These are phyloP conservation scores for Camelina hispida DNA, from an alignment of 345 rosid species.

Conservation along the genomic window DNA sequence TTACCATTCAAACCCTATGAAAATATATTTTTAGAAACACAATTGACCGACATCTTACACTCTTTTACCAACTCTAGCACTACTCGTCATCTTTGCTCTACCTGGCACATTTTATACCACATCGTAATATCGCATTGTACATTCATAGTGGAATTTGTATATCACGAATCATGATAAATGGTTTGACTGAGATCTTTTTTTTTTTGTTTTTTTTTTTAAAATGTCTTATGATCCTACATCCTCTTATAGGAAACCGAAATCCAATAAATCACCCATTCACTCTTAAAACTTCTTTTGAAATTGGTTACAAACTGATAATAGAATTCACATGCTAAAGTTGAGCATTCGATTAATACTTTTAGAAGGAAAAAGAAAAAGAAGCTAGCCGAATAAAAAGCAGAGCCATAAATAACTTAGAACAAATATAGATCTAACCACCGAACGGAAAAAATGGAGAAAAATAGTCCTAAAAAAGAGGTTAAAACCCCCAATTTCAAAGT, in stretches of 20 bases:
- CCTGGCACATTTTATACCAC: not conserved
- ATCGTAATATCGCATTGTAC: not conserved
- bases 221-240: not conserved
- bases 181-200: not conserved
- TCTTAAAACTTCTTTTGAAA: constrained; percentile 5
- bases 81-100: constrained; percentile 1
- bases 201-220: too few relatives aligned
- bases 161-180: not conserved
- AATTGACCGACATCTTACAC: not conserved
- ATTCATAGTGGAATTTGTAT: not conserved
- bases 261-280: not conserved
- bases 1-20: too few relatives aligned
- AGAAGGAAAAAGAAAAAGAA: too few relatives aligned
- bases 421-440: constrained; percentile 33
- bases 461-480: constrained; percentile 38
- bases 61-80: not conserved
- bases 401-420: constrained; percentile 31
- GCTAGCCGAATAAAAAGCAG: constrained; percentile 30
- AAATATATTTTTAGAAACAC: not conserved
- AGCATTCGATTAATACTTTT: constrained; percentile 12
- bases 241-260: constrained; percentile 6
- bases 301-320: constrained; percentile 24
- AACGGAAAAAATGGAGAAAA: constrained; percentile 14
- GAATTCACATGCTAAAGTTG: constrained; percentile 35
- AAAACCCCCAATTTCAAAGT: constrained; percentile 26